Evolutionary conservation across 352 stramenopile genomes (phyloP).

Genomic region (Globisporangium echinulatum): DNA sequence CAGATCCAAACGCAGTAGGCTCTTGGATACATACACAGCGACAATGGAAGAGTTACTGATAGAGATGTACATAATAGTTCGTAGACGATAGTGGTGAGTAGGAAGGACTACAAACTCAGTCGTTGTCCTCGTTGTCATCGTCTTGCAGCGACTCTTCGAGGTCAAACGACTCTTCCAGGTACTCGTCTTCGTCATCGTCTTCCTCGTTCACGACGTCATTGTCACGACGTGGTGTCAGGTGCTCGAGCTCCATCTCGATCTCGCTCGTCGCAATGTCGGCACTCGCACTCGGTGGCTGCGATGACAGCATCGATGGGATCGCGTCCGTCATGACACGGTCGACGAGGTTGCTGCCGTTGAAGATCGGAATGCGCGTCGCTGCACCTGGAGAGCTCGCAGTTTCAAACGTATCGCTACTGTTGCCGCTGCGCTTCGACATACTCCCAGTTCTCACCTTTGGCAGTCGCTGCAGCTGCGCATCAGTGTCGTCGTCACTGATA

Average conservation of each 20-base stretch:
- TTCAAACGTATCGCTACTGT: too few species aligned
- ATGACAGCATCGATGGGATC: conserved; percentile 14
- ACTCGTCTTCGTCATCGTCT: conserved; percentile 37
- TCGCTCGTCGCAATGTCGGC: conserved; percentile 1
- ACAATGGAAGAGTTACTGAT: too few species aligned
- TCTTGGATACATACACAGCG: too few species aligned
- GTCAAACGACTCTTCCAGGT: conserved; percentile 72
- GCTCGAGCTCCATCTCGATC: conserved; percentile 2
- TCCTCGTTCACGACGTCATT: conserved; percentile 12
- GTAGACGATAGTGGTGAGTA: too few species aligned
- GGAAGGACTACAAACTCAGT: not conserved
- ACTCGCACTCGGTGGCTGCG: not conserved
- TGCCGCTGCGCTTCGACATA: not conserved
- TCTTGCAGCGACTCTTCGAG: conserved; percentile 68
- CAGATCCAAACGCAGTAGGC: too few species aligned
- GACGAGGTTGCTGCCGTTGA: conserved; percentile 15
- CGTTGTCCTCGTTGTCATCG: conserved; percentile 22
- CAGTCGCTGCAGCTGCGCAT: not conserved
- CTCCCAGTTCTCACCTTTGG: not conserved
- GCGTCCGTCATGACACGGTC: conserved; percentile 11
- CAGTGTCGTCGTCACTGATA: not conserved
- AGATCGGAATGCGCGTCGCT: conserved; percentile 17
- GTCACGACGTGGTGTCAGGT: conserved; percentile 3
- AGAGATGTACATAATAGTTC: too few species aligned
- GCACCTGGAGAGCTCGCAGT: conserved; percentile 4